Evolutionary conservation across 1,284 basidiomycete genomes (phyloP), one percentile per base, ranked within the genome.

Genomic region (Uromyces viciae-fabae): DNA sequence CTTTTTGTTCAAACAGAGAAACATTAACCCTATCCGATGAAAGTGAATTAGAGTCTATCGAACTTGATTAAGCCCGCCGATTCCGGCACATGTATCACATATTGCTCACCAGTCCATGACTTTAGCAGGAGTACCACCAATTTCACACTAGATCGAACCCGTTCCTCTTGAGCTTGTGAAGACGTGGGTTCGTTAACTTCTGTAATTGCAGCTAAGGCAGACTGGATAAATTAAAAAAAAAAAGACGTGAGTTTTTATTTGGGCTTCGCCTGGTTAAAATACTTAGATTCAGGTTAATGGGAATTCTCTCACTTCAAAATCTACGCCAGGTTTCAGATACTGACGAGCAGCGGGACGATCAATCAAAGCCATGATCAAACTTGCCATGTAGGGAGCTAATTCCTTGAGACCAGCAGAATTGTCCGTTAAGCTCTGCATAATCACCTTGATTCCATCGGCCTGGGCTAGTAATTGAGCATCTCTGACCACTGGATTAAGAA

Each of bases 1-100:
- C 88, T 92, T 92, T 83, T 94, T 90, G 85, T 95, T 90, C 90
- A 95, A 91, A 86, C 94, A 97, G 83, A 98, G 91, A 86, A 98
- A 98, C 89, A 98, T 91, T 42, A 99, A 86, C 9, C 95, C 95
- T 92, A 87, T 4, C 11, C 52, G 33, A 49, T 4, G 31, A 78
- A 49, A 75, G 14, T 43, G 11, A 60, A 36, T 36, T 68, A 25
- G 11, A n/a, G n/a, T 42, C 56, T 25, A 43, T 43, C 3, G 40
- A 31, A 42, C n/a, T n/a, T n/a, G n/a, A n/a, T n/a, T n/a, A n/a
- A n/a, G n/a, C n/a, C n/a, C n/a, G n/a, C n/a, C n/a, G 15, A 25
- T 31, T 9, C 8, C 43, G n/a, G 42, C 31, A 75, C 19, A 75
- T 38, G 25, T 15, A 31, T 38, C 15, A 19, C 40, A 31, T n/a